A percentile compares a stretch with the other conserved stretches of the same genome.
These are phyloP conservation scores for Aphanomyces euteiches DNA, from an alignment of 352 stramenopile genomes.

Conservation along the genomic window DNA sequence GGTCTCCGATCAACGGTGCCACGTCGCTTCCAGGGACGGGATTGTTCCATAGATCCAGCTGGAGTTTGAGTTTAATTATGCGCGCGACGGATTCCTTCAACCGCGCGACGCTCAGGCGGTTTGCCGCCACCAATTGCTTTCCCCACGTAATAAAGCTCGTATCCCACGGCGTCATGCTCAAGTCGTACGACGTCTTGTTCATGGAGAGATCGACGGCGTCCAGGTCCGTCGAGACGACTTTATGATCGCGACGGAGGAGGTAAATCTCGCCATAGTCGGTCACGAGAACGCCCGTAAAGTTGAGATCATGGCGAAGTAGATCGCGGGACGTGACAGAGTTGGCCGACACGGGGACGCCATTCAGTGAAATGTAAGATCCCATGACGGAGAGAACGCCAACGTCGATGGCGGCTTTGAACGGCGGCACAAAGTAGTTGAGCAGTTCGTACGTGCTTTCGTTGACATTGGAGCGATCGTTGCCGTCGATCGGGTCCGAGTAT, in stretches of 20 bases:
- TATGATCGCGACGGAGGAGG: slow-evolving; percentile 78
- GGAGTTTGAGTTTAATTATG: slow-evolving; percentile 67
- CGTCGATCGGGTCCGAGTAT: slow-evolving; percentile 39
- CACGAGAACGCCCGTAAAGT: slow-evolving; percentile 87
- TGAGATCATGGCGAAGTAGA: slow-evolving; percentile 83
- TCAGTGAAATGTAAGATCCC: slow-evolving; percentile 92
- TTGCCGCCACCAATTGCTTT: slow-evolving; percentile 29
- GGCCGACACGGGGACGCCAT: slow-evolving; percentile 86
- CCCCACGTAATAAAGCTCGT: slow-evolving; percentile 35
- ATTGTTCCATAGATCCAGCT: slow-evolving; percentile 64
- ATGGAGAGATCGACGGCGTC: slow-evolving; percentile 73
- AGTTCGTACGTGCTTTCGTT: slow-evolving; percentile 68
- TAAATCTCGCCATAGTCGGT: slow-evolving; percentile 92
- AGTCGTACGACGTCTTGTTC: slow-evolving; percentile 85
- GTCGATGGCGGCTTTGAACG: slow-evolving; percentile 65
- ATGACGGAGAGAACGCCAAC: slow-evolving; percentile 66
- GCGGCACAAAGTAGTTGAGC: slow-evolving; percentile 66
- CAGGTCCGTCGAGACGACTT: slow-evolving; percentile 51
- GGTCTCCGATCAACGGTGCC: slow-evolving; percentile 44
- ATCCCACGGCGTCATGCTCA: slow-evolving; percentile 81
- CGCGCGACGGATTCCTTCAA: slow-evolving; percentile 44
- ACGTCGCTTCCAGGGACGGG: slow-evolving; percentile 47
- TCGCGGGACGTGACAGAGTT: slow-evolving; percentile 70
- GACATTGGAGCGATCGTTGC: slow-evolving; percentile 75
- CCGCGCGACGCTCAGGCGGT: background rate